These are phyloP conservation scores for Alliaria petiolata DNA, from an alignment of 345 rosid species.

Conservation along the genomic window DNA sequence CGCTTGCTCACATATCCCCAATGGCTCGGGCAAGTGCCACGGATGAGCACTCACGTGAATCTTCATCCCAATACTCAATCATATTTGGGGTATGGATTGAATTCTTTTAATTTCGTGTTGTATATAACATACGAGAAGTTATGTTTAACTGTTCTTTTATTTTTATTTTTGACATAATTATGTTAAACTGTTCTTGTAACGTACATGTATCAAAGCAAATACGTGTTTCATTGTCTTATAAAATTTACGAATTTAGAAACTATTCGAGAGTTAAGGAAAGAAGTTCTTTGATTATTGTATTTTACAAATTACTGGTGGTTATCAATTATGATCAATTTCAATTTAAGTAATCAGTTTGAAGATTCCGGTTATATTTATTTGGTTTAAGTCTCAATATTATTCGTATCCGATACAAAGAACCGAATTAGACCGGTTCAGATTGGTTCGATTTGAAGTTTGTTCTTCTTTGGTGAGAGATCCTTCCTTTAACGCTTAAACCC, in stretches of 20 bases:
- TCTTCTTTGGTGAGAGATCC: background rate
- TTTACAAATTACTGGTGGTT: background rate
- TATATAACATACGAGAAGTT: too few relatives aligned
- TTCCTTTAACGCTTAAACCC: constrained; percentile 24
- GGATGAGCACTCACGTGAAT: background rate
- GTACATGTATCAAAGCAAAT: background rate
- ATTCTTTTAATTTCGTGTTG: too few relatives aligned
- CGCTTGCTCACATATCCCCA: constrained; percentile 4
- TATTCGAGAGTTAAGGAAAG: background rate
- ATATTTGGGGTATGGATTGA: too few relatives aligned
- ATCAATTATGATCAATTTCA: too few relatives aligned
- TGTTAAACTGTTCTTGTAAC: background rate
- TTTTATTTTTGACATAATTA: too few relatives aligned
- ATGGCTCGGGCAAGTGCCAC: background rate
- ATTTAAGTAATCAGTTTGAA: too few relatives aligned
- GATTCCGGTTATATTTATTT: background rate
- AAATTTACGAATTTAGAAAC: background rate
- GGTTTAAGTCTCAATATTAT: too few relatives aligned
- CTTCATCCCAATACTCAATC: too few relatives aligned
- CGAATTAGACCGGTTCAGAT: background rate
- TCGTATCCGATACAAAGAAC: background rate
- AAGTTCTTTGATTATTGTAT: background rate
- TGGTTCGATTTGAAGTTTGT: constrained; percentile 3
- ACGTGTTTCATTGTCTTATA: background rate
- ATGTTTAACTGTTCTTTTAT: too few relatives aligned